Evolutionary conservation across 2,329 filamentous ascomycete genomes (phyloP), one percentile per base, ranked within the genome.

Genomic region (Delphinella strobiligena): DNA sequence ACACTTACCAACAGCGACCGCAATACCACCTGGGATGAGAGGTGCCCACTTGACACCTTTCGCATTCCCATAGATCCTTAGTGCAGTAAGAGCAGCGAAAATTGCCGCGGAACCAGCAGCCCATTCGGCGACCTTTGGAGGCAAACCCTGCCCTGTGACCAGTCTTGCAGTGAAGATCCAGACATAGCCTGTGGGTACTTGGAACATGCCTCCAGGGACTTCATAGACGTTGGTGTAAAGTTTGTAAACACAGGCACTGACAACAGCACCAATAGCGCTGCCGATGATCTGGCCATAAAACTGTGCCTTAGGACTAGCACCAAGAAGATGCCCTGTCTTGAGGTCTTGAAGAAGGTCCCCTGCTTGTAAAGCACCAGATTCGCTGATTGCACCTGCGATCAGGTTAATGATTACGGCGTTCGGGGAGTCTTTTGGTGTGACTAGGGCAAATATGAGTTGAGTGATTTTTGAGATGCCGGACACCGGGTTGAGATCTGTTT

Each of bases 231-330:
- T 79, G 2, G 87, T 89, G 54, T 98, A 98, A 11, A 96, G 67
- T 43, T 80, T 80, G 59, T 98, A 98, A 2, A 96, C 81, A 3
- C 82, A 73, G 0, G 89, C 87, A 44, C 82, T 89, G 4, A 93
- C 72, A 9, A 96, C 71, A 1, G 91, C 88, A 2, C 91, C 91
- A 2, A 84, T 78, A 0, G 84, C 80, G 27, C 82, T 85, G 4
- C 91, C 91, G 38, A 98, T 88, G 15, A 96, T 75, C 56, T 98
- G 91, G 1, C 91, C 91, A 71, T 85, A 95, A 58, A 98, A 98
- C 54, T 98, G 91, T 0, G 91, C 91, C 51, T 83, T 91, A 0
- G 91, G 91, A 3, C 86, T 83, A 1, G 91, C 91, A 9, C 89
- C 88, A 1, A 98, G 72, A 0, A 98, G 66, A 59, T 98, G 88